A percentile compares a stretch with the other conserved stretches of the same genome.
Conservation (phyloP, 768 basidiomycete species). For the Rhodotorula paludigena region DNA sequence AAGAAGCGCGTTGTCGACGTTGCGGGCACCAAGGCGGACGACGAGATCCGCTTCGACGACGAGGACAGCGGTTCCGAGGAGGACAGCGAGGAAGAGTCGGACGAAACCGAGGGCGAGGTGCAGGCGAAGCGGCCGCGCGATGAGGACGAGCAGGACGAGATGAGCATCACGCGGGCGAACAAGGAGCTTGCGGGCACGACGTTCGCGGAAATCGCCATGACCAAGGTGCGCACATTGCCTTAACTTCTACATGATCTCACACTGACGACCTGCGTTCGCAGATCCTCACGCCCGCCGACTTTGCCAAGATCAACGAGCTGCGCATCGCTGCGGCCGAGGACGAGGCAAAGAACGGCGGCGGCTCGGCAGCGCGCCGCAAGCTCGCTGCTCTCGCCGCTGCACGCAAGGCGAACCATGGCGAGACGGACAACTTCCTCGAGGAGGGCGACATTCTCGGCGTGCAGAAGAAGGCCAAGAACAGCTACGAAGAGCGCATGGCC, state of each 20-base stretch:
- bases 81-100: conserved; percentile 1
- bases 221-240: conserved; percentile 56
- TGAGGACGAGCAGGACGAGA: conserved; percentile 36
- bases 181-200: conserved; percentile 47
- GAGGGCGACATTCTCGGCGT: conserved; percentile 90
- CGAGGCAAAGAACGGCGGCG: conserved; percentile 64
- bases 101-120: conserved; percentile 13
- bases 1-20: conserved; percentile 32
- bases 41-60: conserved; percentile 36
- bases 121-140: neutral
- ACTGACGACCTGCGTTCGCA: conserved; percentile 44
- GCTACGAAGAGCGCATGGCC: conserved; percentile 89
- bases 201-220: conserved; percentile 67
- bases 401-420: conserved; percentile 53
- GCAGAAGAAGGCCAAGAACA: conserved; percentile 84
- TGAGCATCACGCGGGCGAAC: conserved; percentile 40
- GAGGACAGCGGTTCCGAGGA: conserved; percentile 24
- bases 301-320: conserved; percentile 82
- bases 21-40: conserved; percentile 21
- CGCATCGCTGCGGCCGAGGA: conserved; percentile 70
- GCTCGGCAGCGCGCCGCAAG: conserved; percentile 79
- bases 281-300: conserved; percentile 97
- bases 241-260: neutral
- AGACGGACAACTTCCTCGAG: conserved; percentile 55
- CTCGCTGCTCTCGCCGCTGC: conserved; percentile 71